Base-by-base conservation (phyloP, 345 rosid genomes). In the Eucalyptus pauciflora region DNA sequence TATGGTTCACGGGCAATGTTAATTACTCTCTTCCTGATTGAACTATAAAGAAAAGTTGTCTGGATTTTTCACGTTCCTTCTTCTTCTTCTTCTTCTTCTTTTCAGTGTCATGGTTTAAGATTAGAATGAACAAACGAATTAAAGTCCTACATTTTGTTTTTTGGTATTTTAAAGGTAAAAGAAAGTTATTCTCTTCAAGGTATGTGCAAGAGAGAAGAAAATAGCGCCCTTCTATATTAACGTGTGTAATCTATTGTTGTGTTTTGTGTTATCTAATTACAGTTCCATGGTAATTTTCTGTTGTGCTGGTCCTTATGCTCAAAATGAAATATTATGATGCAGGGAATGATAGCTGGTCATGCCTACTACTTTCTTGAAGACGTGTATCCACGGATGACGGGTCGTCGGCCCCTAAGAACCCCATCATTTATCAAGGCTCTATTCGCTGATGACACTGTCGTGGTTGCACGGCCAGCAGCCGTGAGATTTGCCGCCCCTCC, bases 341-440 rank as follows among this genome's bases (percentile, higher is more conserved):
- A 98, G 99, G 99, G 99, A 89, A 98, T 98, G 99, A 94, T 97
- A 89, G 97, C 99, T 1, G 99, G 99, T n/a, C 99, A 98, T 54
- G 98, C 98, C 20, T 98, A 98, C 94, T 98, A 98, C 91, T 98
- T 98, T 90, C 96, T 98, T 11, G 99, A 96, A 52, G 99, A 96
- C 48, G 99, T 98, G 71, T 97, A 97, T 90, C 99, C 99, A 10
- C 88, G 94, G 90, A 95, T 98, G 98, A 94, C 97, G 0, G 94
- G 95, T 62, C 97, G 99, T 1, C 93, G 92, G 45, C 99, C 99
- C 60, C 94, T 98, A 45, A 93, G 90, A 89, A 96, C 99, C 50
- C 99, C 99, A 50, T 93, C 94, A 60, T 93, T 98, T 87, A 95
- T 98, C 87, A 95, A 95, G 89, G 94, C 95, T 13, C 83, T 98